A percentile compares a stretch with the other conserved stretches of the same genome.
Conservation (phyloP, 225 moss, liverwort and hornwort species). For the Straminergon stramineum region DNA sequence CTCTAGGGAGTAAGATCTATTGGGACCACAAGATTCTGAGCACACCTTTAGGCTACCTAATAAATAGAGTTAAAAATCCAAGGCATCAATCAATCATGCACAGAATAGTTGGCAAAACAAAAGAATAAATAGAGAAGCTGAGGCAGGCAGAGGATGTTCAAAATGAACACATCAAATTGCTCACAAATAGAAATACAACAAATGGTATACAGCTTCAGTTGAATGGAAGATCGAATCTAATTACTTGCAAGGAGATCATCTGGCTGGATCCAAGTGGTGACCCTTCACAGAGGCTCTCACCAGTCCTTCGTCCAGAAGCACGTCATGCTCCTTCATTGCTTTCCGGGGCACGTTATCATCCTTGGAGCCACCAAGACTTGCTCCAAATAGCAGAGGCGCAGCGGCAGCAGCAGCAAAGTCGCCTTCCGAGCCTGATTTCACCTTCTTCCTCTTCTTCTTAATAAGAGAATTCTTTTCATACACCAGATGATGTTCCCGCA, state of each 20-base stretch:
- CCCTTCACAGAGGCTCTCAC: constrained; percentile 5
- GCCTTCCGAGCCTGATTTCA: constrained; percentile 22
- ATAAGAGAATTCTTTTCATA: constrained; percentile 31
- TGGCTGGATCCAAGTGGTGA: not conserved
- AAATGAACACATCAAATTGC: constrained; percentile 14
- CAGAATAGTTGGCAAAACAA: not conserved
- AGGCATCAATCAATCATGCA: not conserved
- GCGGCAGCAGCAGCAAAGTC: not conserved
- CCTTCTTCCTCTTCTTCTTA: constrained; percentile 44
- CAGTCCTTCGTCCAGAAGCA: constrained; percentile 15
- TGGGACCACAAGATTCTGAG: not conserved
- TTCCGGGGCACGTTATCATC: constrained; percentile 10
- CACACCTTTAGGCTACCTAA: not conserved
- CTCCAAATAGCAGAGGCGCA: constrained; percentile 23
- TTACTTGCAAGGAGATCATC: not conserved
- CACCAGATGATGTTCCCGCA: constrained; percentile 6
- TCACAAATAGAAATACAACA: constrained; percentile 31
- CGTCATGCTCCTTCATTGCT: constrained; percentile 8
- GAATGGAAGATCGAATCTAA: not conserved
- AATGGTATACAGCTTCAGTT: constrained; percentile 17
- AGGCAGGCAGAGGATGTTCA: constrained; percentile 5
- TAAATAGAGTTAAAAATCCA: not conserved
- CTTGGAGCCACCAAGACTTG: constrained; percentile 13
- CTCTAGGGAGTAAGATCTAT: not conserved
- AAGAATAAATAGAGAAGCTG: not conserved